Conservation (phyloP, 1,139 yeast genomes). For the Diutina pseudorugosa region DNA sequence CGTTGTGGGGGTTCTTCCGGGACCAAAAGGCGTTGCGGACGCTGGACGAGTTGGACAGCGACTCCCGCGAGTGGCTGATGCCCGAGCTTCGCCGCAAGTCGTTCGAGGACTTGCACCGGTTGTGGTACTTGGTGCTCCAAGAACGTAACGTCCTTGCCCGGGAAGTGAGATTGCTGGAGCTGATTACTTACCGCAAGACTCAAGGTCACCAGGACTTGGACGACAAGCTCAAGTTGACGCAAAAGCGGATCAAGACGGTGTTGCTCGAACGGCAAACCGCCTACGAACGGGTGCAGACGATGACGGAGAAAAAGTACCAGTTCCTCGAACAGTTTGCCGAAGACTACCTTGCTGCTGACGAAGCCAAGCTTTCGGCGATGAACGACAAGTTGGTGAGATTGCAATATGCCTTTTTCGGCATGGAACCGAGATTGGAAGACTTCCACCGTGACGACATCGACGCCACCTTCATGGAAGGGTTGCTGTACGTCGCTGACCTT, state of each 20-base stretch:
- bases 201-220: slow-evolving; percentile 21
- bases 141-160: slow-evolving; percentile 74
- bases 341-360: slow-evolving; percentile 46
- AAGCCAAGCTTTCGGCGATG: slow-evolving; percentile 44
- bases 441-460: slow-evolving; percentile 40
- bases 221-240: slow-evolving; percentile 25
- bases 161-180: slow-evolving; percentile 43
- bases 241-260: slow-evolving; percentile 65
- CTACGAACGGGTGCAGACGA: slow-evolving; percentile 46
- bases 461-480: slow-evolving; percentile 48
- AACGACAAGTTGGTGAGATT: slow-evolving; percentile 65
- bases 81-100: slow-evolving; percentile 85
- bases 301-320: slow-evolving; percentile 29
- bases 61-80: slow-evolving; percentile 75
- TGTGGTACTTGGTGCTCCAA: slow-evolving; percentile 81
- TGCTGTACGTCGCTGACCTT: slow-evolving; percentile 53
- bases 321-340: slow-evolving; percentile 47
- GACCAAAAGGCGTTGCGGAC: slow-evolving; percentile 45
- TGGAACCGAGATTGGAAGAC: slow-evolving; percentile 39
- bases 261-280: slow-evolving; percentile 77
- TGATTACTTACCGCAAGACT: slow-evolving; percentile 17
- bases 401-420: slow-evolving; percentile 74
- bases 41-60: slow-evolving; percentile 40
- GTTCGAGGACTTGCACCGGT: slow-evolving; percentile 79
- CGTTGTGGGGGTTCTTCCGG: slow-evolving; percentile 85